These are phyloP conservation scores for Micractinium conductrix DNA, from an alignment of 139 green algal species.

Conservation along the genomic window DNA sequence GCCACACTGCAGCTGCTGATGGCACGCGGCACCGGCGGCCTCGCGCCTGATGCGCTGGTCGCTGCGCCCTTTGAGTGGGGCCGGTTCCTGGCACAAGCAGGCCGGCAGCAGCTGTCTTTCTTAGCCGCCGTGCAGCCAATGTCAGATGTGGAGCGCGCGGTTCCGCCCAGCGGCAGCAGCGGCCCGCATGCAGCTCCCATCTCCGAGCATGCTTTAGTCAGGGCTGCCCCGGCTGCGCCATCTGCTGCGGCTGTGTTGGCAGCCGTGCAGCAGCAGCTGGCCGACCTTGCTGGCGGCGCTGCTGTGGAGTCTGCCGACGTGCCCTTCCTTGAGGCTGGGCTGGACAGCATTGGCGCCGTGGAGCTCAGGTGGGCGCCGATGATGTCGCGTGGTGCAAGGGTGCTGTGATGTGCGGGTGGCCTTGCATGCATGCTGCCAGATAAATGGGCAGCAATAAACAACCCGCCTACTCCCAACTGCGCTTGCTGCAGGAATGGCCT, in stretches of 20 bases:
- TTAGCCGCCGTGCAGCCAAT: neutral
- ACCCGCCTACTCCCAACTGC: no score
- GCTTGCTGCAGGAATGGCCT: constrained; percentile 27
- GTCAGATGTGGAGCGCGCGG: no score
- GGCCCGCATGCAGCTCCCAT: neutral
- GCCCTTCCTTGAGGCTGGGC: constrained; percentile 50
- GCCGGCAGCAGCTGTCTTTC: neutral
- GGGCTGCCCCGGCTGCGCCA: neutral
- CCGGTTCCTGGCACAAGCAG: constrained; percentile 38
- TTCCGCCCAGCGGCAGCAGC: neutral
- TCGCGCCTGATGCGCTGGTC: neutral
- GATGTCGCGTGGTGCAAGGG: neutral
- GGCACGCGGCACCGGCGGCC: neutral
- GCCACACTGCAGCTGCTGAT: constrained; percentile 52
- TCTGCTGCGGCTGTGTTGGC: neutral
- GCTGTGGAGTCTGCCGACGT: neutral
- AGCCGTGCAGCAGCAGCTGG: neutral
- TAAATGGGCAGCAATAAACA: neutral
- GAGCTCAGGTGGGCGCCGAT: constrained; percentile 68
- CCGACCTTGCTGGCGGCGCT: neutral
- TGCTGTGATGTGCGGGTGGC: neutral
- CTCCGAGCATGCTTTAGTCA: neutral
- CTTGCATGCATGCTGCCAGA: neutral
- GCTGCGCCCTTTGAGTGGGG: constrained; percentile 54
- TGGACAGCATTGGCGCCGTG: constrained; percentile 78